phyloP scores from a whole-genome alignment of 2,329 filamentous ascomycete genomes.

The Colletotrichum tofieldiae region DNA sequence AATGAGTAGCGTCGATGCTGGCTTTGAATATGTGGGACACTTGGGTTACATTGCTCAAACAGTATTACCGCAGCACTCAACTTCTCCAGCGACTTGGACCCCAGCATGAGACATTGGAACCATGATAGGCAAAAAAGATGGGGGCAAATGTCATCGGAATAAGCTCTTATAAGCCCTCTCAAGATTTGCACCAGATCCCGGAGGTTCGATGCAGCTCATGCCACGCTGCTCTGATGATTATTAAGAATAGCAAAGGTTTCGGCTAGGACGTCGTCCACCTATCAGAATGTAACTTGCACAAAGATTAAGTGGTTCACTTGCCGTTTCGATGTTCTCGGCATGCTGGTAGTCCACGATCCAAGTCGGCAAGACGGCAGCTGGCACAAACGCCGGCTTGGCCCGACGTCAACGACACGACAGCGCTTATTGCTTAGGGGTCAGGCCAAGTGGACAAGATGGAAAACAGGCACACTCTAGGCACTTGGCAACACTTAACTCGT shows the following conservation, averaged over 20 bases:
- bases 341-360: no score
- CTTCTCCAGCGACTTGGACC: background rate
- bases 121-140: background rate
- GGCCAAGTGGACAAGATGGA: constrained; percentile 18
- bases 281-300: no score
- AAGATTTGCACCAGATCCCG: background rate
- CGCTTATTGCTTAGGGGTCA: background rate
- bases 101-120: background rate
- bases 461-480: background rate
- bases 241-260: no score
- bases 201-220: background rate
- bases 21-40: background rate
- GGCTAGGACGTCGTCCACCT: no score
- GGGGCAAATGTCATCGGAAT: background rate
- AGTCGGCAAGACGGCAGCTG: no score
- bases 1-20: background rate
- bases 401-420: no score
- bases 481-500: constrained; percentile 1
- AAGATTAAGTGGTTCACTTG: no score
- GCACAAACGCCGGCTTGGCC: no score
- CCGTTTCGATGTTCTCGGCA: no score
- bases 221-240: background rate
- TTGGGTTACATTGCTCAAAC: background rate
- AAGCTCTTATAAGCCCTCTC: background rate
- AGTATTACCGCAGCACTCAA: background rate